Evolutionary conservation across 768 basidiomycete genomes (phyloP).

Genomic region (Botryobasidium botryosum): DNA sequence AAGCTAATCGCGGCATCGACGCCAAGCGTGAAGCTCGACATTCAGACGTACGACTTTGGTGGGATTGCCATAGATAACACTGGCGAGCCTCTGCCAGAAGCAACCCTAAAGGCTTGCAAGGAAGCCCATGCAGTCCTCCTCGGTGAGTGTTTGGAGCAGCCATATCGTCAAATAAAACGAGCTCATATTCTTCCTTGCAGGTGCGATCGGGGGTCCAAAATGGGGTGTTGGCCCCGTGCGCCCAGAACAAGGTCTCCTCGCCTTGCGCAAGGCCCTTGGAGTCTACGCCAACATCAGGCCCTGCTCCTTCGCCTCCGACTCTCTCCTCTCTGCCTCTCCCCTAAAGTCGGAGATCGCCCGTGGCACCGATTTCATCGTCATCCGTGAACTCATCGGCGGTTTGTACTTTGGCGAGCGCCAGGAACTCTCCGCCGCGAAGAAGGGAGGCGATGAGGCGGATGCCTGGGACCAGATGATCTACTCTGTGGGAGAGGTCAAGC

Average conservation of each 20-base stretch:
- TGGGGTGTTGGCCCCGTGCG: slow-evolving; percentile 87
- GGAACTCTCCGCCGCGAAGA: slow-evolving; percentile 33
- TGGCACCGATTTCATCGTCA: slow-evolving; percentile 81
- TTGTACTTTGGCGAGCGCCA: slow-evolving; percentile 89
- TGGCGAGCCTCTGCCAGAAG: slow-evolving; percentile 70
- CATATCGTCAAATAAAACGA: background rate
- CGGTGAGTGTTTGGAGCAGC: slow-evolving; percentile 34
- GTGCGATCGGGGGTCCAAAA: slow-evolving; percentile 96
- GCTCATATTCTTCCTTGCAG: slow-evolving; percentile 24
- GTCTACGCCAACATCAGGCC: slow-evolving; percentile 98
- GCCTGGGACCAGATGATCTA: slow-evolving; percentile 94
- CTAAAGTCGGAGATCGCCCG: slow-evolving; percentile 66
- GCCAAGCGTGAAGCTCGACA: slow-evolving; percentile 47
- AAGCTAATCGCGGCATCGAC: slow-evolving; percentile 47
- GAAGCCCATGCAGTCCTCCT: slow-evolving; percentile 91
- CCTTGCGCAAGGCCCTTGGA: slow-evolving; percentile 79
- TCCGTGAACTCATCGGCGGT: slow-evolving; percentile 93
- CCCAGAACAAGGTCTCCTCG: slow-evolving; percentile 81
- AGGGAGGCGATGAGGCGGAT: slow-evolving; percentile 28
- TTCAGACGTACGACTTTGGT: slow-evolving; percentile 70
- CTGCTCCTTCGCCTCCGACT: slow-evolving; percentile 84
- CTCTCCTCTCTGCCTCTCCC: slow-evolving; percentile 75
- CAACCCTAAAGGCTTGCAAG: slow-evolving; percentile 77
- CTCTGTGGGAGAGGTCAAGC: slow-evolving; percentile 76
- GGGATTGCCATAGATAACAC: slow-evolving; percentile 81